Percentiles rank a stretch among this genome's conserved stretches.
These are phyloP conservation scores for Naganishia albida DNA, from an alignment of 1,284 basidiomycete genomes.

Conservation along the genomic window DNA sequence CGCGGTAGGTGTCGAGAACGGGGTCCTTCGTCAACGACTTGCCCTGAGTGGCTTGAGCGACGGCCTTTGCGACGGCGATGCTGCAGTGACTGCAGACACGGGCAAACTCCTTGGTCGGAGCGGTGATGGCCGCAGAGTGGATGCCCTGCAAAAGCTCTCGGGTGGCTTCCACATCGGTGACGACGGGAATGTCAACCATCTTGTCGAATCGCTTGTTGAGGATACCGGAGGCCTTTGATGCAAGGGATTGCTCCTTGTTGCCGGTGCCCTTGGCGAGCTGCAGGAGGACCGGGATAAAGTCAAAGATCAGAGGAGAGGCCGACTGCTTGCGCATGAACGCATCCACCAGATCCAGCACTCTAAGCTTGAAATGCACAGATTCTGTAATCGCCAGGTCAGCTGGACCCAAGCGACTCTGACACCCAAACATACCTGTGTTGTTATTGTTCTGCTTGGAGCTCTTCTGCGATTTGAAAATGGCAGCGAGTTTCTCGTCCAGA, in stretches of 20 bases:
- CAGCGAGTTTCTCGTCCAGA: conserved; percentile 87
- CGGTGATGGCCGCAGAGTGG: conserved; percentile 72
- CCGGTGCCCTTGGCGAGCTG: conserved; percentile 68
- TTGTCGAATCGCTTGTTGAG: conserved; percentile 73
- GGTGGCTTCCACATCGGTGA: conserved; percentile 58
- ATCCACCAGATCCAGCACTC: conserved; percentile 88
- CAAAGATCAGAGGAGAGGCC: conserved; percentile 65
- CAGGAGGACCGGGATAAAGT: conserved; percentile 72
- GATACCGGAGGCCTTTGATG: conserved; percentile 79
- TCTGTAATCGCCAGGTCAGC: conserved; percentile 53
- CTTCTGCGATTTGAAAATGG: conserved; percentile 74
- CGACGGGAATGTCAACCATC: conserved; percentile 66
- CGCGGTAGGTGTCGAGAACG: conserved; percentile 61
- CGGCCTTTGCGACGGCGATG: conserved; percentile 68
- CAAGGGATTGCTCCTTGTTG: conserved; percentile 77
- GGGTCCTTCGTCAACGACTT: conserved; percentile 51
- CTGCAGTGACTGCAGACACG: conserved; percentile 69
- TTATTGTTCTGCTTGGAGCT: conserved; percentile 56
- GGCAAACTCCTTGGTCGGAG: conserved; percentile 64
- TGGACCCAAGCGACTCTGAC: not conserved
- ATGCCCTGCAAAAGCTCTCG: conserved; percentile 63
- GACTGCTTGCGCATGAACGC: conserved; percentile 76
- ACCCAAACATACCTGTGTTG: conserved; percentile 26
- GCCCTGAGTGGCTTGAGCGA: conserved; percentile 50
- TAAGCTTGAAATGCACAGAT: conserved; percentile 90